Conservation (phyloP, 106 monocot species). For the Chionographis japonica region DNA sequence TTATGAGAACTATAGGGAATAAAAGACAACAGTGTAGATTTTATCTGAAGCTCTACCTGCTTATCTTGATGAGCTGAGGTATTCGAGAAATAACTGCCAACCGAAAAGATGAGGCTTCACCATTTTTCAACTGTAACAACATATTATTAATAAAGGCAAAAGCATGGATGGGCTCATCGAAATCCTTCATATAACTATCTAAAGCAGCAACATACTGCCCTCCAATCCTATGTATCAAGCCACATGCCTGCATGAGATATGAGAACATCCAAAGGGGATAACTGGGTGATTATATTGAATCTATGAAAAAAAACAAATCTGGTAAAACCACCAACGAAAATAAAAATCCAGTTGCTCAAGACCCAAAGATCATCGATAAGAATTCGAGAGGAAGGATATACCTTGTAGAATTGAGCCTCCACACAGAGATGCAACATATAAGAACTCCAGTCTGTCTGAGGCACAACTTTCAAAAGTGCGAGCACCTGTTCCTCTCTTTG, state of each 20-base stretch:
- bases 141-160: constrained; percentile 81
- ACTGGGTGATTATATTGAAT: not conserved
- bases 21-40: not conserved
- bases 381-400: not conserved
- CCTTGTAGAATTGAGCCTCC: constrained; percentile 81
- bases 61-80: constrained; percentile 69
- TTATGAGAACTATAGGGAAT: not conserved
- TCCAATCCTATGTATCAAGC: constrained; percentile 57
- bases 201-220: constrained; percentile 60
- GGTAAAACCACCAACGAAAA: not conserved
- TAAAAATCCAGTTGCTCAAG: not conserved
- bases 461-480: constrained; percentile 49
- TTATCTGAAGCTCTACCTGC: constrained; percentile 53
- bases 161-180: constrained; percentile 64
- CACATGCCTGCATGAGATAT: constrained; percentile 67
- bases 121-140: constrained; percentile 37
- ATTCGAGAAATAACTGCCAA: constrained; percentile 55
- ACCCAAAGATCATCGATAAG: too few species aligned
- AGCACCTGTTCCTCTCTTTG: constrained; percentile 64
- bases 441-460: constrained; percentile 60
- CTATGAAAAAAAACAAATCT: not conserved
- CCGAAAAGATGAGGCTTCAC: constrained; percentile 47
- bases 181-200: constrained; percentile 92
- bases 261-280: not conserved
- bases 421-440: constrained; percentile 59